phyloP scores from a whole-genome alignment of 441 rosid species.

The Gossypium davidsonii region DNA sequence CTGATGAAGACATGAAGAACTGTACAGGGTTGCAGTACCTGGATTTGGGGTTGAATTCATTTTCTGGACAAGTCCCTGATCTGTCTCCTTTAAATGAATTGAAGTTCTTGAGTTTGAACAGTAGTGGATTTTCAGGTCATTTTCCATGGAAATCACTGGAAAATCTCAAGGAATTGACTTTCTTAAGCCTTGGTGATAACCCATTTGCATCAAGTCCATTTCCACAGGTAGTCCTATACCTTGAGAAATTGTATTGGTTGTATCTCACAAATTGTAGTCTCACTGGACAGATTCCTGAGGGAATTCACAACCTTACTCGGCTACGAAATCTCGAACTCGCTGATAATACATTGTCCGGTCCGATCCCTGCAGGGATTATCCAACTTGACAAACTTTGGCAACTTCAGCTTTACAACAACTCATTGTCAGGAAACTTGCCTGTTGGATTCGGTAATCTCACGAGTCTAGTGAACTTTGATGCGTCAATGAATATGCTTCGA shows the following conservation, averaged over 20 bases:
- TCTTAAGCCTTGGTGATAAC: constrained; percentile 58
- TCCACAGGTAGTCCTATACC: constrained; percentile 32
- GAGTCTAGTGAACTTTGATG: constrained; percentile 34
- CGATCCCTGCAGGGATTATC: constrained; percentile 36
- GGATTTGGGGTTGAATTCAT: constrained; percentile 38
- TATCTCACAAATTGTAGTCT: constrained; percentile 47
- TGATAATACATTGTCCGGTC: constrained; percentile 37
- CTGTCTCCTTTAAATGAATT: constrained; percentile 29
- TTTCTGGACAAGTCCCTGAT: constrained; percentile 43
- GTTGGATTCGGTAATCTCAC: constrained; percentile 39
- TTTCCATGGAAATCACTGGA: constrained; percentile 52
- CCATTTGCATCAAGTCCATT: constrained; percentile 32
- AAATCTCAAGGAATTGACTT: constrained; percentile 29
- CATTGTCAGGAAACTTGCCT: constrained; percentile 42
- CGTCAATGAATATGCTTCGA: constrained; percentile 35
- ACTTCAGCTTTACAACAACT: constrained; percentile 51
- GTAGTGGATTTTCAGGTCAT: constrained; percentile 39
- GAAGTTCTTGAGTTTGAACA: constrained; percentile 39
- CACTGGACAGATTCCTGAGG: constrained; percentile 49
- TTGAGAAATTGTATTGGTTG: constrained; percentile 42
- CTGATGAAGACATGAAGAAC: constrained; percentile 20
- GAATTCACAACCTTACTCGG: constrained; percentile 30
- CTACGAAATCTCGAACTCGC: constrained; percentile 47
- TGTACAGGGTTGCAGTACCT: constrained; percentile 35
- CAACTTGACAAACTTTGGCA: constrained; percentile 35